Evolutionary conservation across 75 land plant genomes (phyloP).

Genomic region (Picea glauca): DNA sequence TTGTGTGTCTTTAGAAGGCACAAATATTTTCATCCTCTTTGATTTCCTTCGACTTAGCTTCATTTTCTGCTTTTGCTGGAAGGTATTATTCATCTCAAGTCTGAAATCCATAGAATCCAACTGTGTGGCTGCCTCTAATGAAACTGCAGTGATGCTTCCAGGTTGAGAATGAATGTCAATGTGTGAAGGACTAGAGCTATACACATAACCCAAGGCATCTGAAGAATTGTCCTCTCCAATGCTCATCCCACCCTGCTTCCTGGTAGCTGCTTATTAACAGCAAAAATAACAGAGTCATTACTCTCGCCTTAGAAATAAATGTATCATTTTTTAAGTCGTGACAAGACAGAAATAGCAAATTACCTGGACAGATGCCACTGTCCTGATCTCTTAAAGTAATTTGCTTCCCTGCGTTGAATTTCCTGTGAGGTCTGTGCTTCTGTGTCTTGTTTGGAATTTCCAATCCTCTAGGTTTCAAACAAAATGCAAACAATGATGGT

Average conservation of each 20-base stretch:
- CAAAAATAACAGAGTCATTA: background rate
- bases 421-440: conserved; percentile 84
- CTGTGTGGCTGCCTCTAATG: conserved; percentile 1
- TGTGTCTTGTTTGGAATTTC: conserved; percentile 70
- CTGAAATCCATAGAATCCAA: conserved; percentile 6
- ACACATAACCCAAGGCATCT: conserved; percentile 9
- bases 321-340: too few relatives aligned
- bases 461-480: conserved; percentile 81
- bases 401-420: conserved; percentile 34
- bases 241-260: conserved; percentile 29
- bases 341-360: background rate
- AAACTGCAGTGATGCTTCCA: background rate
- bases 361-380: background rate
- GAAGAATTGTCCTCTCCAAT: conserved; percentile 17
- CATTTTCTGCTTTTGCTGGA: conserved; percentile 1
- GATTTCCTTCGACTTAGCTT: background rate
- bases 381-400: conserved; percentile 25
- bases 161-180: conserved; percentile 7
- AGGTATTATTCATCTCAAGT: conserved; percentile 1
- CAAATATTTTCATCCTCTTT: conserved; percentile 1
- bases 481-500: conserved; percentile 92
- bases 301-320: background rate
- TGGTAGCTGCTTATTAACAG: background rate
- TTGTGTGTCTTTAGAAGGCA: background rate
- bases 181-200: conserved; percentile 7